Evolutionary conservation across 306 rosid genomes (phyloP), one percentile per base, ranked within the genome.

Genomic region (Rosa lucieae): DNA sequence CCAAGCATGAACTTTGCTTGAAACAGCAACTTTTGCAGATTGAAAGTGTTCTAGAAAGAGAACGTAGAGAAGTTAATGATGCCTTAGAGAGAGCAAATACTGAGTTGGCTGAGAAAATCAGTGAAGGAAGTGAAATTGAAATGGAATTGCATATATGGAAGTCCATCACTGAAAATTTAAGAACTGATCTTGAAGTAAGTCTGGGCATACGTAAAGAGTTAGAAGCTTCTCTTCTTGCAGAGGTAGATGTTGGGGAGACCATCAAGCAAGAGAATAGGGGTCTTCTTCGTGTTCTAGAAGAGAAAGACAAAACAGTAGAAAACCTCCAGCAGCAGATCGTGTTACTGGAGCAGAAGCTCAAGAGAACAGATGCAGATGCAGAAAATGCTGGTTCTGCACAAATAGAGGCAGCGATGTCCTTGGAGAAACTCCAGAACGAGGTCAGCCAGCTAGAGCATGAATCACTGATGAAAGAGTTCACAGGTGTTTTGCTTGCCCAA

Each of bases 141-240:
- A 87, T 92, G 59, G 98, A 95, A 68, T 81, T 93, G 84, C 86
- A 80, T 47, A 78, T 78, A 77, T 91, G 96, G 97, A 89, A 82
- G 82, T 90, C 88, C 18, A 63, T 72, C 47, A 86, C 80, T n/a
- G 89, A 90, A 18, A 89, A 82, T 17, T 81, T 91, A 78, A 76
- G 82, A 85, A 69, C 14, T 63, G 87, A 87, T 76, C 86, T 90
- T 12, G 92, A 93, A 82, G 88, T 78, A 84, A 87, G 77, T 73
- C 87, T 79, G 39, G 79, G 10, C 39, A 23, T 73, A 71, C 89
- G 92, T 52, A 91, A 78, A 78, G 91, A 89, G 79, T 80, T 95
- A 29, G 99, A 95, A 87, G 80, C 89, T 81, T 93, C 96, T 48
- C 94, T 93, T 81, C 88, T 93, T 65, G 86, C 85, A 68, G 90